Evolutionary conservation across 2,329 filamentous ascomycete species (phyloP).

Genomic region (Huntiella omanensis): DNA sequence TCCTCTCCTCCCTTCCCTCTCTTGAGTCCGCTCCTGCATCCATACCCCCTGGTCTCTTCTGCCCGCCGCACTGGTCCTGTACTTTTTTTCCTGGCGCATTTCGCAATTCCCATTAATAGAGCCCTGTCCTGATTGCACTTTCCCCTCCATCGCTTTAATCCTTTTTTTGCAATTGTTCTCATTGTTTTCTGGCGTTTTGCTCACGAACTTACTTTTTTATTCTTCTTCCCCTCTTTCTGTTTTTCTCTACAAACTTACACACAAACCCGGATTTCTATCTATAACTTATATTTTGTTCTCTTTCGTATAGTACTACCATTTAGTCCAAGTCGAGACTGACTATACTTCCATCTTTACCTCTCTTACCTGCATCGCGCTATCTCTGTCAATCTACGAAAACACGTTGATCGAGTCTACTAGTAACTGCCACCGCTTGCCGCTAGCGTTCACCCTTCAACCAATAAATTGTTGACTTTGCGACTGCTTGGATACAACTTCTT

Average conservation of each 20-base stretch:
- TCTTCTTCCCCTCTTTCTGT: neutral
- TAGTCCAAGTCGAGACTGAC: neutral
- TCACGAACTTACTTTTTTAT: neutral
- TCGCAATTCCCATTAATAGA: constrained; percentile 3
- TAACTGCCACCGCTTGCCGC: no score
- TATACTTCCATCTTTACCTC: neutral
- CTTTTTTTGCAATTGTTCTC: neutral
- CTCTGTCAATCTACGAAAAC: neutral
- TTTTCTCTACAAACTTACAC: neutral
- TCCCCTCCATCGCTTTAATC: neutral
- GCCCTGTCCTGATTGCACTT: constrained; percentile 2
- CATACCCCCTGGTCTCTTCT: neutral
- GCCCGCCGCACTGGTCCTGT: constrained; percentile 9
- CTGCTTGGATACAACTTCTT: no score
- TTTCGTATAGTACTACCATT: neutral
- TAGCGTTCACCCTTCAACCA: no score
- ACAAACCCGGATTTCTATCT: neutral
- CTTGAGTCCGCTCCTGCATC: neutral
- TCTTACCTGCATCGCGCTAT: neutral
- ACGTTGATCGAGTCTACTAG: no score
- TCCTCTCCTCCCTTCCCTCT: constrained; percentile 1
- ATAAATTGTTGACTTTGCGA: constrained; percentile 16
- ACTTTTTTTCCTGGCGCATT: neutral
- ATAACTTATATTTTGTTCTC: neutral
- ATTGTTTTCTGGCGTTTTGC: neutral